phyloP scores from a whole-genome alignment of 176 grass and related monocot genomes.

The Elaeis guineensis region DNA sequence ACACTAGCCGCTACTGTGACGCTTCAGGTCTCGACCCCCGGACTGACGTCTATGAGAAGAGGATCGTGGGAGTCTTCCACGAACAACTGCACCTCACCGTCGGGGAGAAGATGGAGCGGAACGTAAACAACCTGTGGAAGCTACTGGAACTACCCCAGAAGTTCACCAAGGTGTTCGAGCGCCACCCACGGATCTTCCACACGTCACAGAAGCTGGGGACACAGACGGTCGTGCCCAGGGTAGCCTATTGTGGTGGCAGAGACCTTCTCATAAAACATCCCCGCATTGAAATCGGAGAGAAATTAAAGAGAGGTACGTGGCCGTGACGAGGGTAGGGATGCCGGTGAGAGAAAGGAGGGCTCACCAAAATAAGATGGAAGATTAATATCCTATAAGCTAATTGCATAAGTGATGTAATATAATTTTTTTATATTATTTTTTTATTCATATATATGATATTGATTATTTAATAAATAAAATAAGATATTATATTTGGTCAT shows the following conservation, averaged over 20 bases:
- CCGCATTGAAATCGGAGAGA: constrained; percentile 43
- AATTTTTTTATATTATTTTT: too few relatives aligned
- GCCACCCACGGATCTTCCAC: constrained; percentile 69
- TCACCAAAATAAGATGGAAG: constrained; percentile 5
- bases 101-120: constrained; percentile 57
- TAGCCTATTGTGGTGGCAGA: constrained; percentile 45
- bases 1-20: constrained; percentile 55
- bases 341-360: constrained; percentile 22
- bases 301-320: constrained; percentile 56
- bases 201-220: constrained; percentile 49
- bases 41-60: constrained; percentile 64
- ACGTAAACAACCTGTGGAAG: constrained; percentile 70
- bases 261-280: constrained; percentile 46
- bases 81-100: constrained; percentile 69
- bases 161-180: constrained; percentile 86
- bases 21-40: constrained; percentile 49
- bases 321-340: constrained; percentile 32
- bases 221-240: constrained; percentile 59
- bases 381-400: too few relatives aligned
- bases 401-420: too few relatives aligned
- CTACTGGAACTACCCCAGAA: constrained; percentile 63
- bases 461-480: too few relatives aligned
- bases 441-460: too few relatives aligned
- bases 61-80: constrained; percentile 76
- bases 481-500: too few relatives aligned